Percentiles rank a stretch among this genome's conserved stretches.
These are phyloP conservation scores for Ampelocalamus luodianensis DNA, from an alignment of 176 grass and related monocot species.

Conservation along the genomic window DNA sequence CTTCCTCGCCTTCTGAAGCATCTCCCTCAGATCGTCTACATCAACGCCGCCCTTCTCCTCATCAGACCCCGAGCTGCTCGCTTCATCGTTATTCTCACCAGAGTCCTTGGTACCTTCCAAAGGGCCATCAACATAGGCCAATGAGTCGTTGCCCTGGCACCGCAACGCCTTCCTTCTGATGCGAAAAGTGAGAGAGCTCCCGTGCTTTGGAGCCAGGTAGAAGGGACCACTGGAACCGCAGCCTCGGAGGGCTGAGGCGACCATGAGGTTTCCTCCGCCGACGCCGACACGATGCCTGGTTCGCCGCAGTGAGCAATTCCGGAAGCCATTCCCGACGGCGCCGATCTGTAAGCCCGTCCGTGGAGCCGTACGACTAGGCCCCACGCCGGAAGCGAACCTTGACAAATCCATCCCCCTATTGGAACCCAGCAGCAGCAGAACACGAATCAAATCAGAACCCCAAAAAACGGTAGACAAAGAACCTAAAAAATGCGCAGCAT, in stretches of 20 bases:
- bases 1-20: conserved; percentile 57
- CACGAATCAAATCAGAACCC: conserved; percentile 29
- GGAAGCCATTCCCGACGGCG: conserved; percentile 40
- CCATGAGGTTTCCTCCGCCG: conserved; percentile 17
- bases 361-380: conserved; percentile 32
- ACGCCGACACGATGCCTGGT: conserved; percentile 18
- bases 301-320: conserved; percentile 27
- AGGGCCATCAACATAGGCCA: conserved; percentile 60
- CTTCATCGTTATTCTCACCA: conserved; percentile 5
- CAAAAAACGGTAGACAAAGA: neutral
- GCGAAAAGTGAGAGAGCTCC: neutral
- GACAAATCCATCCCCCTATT: conserved; percentile 66
- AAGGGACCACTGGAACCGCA: neutral
- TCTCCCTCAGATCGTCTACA: conserved; percentile 56
- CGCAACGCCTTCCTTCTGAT: neutral
- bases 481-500: neutral
- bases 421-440: neutral
- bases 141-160: conserved; percentile 72
- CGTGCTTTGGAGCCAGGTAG: neutral
- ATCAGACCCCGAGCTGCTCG: conserved; percentile 22
- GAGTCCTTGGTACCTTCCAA: conserved; percentile 43
- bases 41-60: conserved; percentile 51
- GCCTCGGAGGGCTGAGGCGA: conserved; percentile 42
- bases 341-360: conserved; percentile 40
- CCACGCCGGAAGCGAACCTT: conserved; percentile 44